Conservation (phyloP, 2,329 filamentous ascomycete species). For the Neopestalotiopsis rosae region DNA sequence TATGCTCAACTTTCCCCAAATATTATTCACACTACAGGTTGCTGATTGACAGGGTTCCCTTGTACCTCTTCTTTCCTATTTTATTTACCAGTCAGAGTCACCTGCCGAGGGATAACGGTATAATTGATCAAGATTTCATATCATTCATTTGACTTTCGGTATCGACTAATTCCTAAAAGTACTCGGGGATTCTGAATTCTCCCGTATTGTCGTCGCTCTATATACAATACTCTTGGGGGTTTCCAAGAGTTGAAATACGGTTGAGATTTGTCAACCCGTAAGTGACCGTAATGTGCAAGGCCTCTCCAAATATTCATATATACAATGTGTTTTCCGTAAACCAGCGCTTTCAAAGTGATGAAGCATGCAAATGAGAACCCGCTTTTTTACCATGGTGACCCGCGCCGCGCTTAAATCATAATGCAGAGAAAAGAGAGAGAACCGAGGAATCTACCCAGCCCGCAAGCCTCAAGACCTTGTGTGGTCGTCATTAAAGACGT, state of each 20-base stretch:
- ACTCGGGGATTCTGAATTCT: not conserved
- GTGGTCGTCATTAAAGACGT: conserved; percentile 24
- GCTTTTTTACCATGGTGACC: conserved; percentile 3
- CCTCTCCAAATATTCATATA: conserved; percentile 4
- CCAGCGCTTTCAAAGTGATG: conserved; percentile 1
- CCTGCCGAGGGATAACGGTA: not conserved
- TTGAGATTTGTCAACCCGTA: not conserved
- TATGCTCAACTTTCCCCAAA: no score
- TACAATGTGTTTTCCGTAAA: conserved; percentile 12
- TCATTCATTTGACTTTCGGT: not conserved
- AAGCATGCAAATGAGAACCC: conserved; percentile 16
- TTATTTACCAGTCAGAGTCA: no score
- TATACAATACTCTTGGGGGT: not conserved
- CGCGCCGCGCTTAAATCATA: conserved; percentile 14
- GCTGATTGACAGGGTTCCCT: no score
- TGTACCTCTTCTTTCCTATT: no score
- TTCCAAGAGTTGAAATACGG: not conserved
- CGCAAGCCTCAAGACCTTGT: not conserved
- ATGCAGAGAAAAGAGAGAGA: conserved; percentile 2
- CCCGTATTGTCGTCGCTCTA: not conserved
- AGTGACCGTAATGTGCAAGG: not conserved
- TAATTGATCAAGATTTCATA: not conserved
- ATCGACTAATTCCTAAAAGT: not conserved
- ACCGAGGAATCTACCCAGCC: conserved; percentile 18
- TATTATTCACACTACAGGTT: no score